Percentiles rank a stretch among this genome's conserved stretches.
Evolutionary conservation across 2,329 filamentous ascomycete genomes (phyloP).

Genomic region (Xenosphaeropsis pyriputrescens): DNA sequence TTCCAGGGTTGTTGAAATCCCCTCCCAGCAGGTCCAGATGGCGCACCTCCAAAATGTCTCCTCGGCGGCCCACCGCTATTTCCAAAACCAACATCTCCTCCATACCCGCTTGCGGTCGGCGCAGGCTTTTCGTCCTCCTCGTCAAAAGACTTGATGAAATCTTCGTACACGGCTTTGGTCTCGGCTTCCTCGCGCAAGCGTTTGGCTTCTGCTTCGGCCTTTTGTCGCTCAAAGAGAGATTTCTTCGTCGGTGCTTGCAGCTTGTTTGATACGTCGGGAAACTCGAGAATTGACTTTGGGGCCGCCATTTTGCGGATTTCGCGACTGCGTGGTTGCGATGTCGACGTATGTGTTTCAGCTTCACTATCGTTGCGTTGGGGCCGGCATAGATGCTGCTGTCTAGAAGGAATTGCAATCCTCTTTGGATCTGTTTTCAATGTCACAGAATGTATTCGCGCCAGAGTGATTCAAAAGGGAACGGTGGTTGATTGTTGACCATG

Average conservation of each 20-base stretch:
- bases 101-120: conserved; percentile 6
- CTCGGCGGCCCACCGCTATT: conserved; percentile 22
- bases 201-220: conserved; percentile 81
- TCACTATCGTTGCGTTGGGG: conserved; percentile 2
- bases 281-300: conserved; percentile 23
- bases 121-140: conserved; percentile 27
- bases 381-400: too few relatives aligned
- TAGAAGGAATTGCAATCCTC: too few relatives aligned
- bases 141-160: conserved; percentile 72
- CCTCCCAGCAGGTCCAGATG: conserved; percentile 13
- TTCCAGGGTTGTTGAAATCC: conserved; percentile 1
- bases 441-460: too few relatives aligned
- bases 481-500: too few relatives aligned
- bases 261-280: conserved; percentile 64
- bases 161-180: conserved; percentile 73
- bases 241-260: conserved; percentile 70
- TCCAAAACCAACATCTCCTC: conserved; percentile 5
- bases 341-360: too few relatives aligned
- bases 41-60: conserved; percentile 43
- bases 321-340: too few relatives aligned
- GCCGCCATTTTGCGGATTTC: not conserved
- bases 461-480: too few relatives aligned
- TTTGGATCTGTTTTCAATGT: too few relatives aligned
- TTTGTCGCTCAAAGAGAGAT: conserved; percentile 77
- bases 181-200: conserved; percentile 72